A percentile compares a stretch with the other conserved stretches of the same genome.
phyloP scores from a whole-genome alignment of 106 monocot species.

The Dioscorea alata region DNA sequence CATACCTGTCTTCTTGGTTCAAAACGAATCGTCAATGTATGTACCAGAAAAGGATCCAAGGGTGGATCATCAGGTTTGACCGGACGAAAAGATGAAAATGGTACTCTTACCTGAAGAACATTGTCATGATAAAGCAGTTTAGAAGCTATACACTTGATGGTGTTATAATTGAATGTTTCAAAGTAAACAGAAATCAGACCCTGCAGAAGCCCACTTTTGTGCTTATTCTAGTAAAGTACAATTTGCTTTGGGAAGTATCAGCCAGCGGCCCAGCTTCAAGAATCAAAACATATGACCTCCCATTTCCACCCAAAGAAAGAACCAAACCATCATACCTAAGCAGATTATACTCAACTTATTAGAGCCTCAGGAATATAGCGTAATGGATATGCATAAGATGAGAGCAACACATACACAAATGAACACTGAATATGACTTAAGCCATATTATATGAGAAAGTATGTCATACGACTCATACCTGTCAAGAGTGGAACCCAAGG shows the following conservation, averaged over 20 bases:
- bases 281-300: constrained; percentile 87
- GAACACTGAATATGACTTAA: too few species aligned
- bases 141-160: not conserved
- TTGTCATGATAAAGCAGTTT: not conserved
- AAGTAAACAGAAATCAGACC: constrained; percentile 37
- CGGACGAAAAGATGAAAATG: constrained; percentile 96
- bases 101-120: constrained; percentile 79
- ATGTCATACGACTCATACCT: constrained; percentile 60
- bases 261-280: constrained; percentile 89
- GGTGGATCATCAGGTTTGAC: constrained; percentile 96
- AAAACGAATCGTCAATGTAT: constrained; percentile 90
- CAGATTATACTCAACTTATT: not conserved
- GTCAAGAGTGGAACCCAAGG: constrained; percentile 89
- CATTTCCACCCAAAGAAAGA: constrained; percentile 95
- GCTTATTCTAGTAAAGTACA: constrained; percentile 90
- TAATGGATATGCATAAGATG: not conserved
- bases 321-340: constrained; percentile 82
- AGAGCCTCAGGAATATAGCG: not conserved
- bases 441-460: not conserved
- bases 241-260: constrained; percentile 83
- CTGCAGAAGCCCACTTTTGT: constrained; percentile 94
- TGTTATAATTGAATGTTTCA: not conserved
- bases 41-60: constrained; percentile 91
- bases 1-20: constrained; percentile 90
- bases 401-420: not conserved